Evolutionary conservation across 2,329 filamentous ascomycete species (phyloP), one percentile per base, ranked within the genome.

Genomic region (Alternaria sp.): DNA sequence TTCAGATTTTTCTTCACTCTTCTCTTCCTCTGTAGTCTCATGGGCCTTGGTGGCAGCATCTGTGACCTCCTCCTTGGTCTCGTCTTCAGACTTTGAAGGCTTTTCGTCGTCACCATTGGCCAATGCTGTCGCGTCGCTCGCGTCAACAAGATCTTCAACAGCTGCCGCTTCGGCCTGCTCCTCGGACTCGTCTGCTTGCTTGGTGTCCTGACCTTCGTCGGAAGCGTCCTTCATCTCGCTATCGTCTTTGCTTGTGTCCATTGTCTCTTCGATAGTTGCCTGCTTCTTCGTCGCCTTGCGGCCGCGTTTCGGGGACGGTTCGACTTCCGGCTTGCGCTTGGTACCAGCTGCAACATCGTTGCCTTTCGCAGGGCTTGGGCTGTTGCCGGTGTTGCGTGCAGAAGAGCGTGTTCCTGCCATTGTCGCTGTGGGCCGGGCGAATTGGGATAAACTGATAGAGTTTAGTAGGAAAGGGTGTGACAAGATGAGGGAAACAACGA

Each of bases 261-360:
- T 72, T 0, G 79, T 81, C 61, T 85, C 82, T 58, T 86, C 84
- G 33, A 86, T 78, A 0, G 82, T 84, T 64, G 80, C 80, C 68
- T 86, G 84, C 58, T 79, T 78, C 63, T 80, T 81, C 14, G 72
- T 57, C 13, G 67, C 69, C 51, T 81, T 79, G 62, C 78, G 80
- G n/a, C 74, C 71, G 24, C 79, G 78, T 67, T 83, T 82, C 11
- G 79, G 75, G 1, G 79, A 75, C 1, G 60, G 60, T 41, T 67
- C 60, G n/a, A 58, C 45, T 42, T 80, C 76, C 24, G 75, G 73
- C 70, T 80, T 80, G 56, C 78, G 74, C 66, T 81, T 80, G 5
- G 68, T 72, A 24, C 77, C 77, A 54, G 72, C 67, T 41, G 63
- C 74, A 67, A 62, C 70, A 62, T 71, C 77, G 11, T 72, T 63